Percentiles rank a stretch among this genome's conserved stretches.
phyloP scores from a whole-genome alignment of 2,329 filamentous ascomycete species.

The Chaetomiaceae sp. region DNA sequence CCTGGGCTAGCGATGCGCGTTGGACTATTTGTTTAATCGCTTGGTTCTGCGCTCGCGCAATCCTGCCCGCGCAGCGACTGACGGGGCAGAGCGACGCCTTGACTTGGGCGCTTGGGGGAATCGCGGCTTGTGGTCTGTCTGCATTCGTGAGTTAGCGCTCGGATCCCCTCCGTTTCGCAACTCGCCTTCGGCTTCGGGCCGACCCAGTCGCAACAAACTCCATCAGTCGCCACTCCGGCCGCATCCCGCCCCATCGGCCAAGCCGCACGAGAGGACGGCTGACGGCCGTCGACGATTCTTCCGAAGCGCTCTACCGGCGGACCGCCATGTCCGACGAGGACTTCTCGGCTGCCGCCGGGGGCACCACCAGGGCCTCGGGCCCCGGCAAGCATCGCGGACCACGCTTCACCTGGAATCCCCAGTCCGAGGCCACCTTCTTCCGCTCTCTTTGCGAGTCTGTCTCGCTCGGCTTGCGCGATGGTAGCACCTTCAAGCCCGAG shows the following conservation, averaged over 20 bases:
- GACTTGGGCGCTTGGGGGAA: not conserved
- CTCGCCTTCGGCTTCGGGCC: not conserved
- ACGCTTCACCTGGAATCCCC: conserved; percentile 57
- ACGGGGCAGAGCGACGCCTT: not conserved
- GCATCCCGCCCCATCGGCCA: not conserved
- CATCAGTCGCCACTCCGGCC: conserved; percentile 8
- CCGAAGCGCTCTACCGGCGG: conserved; percentile 7
- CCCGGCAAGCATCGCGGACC: conserved; percentile 37
- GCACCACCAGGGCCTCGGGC: conserved; percentile 13
- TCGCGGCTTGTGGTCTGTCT: not conserved
- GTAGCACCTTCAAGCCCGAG: conserved; percentile 58
- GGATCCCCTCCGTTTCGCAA: conserved; percentile 15
- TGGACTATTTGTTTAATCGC: not conserved
- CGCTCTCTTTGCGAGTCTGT: conserved; percentile 57
- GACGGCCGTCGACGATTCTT: not conserved
- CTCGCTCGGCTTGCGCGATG: conserved; percentile 51
- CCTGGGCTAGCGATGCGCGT: not conserved
- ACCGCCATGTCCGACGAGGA: conserved; percentile 34
- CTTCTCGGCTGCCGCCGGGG: conserved; percentile 23
- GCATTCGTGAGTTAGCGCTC: not conserved
- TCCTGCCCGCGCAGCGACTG: too few species aligned
- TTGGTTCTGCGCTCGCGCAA: not conserved
- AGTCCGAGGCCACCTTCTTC: conserved; percentile 58
- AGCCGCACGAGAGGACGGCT: not conserved
- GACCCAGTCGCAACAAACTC: not conserved